Percentiles rank a stretch among this genome's conserved stretches.
Evolutionary conservation across 1,284 basidiomycete species (phyloP).

Genomic region (Trichosporon asahii): DNA sequence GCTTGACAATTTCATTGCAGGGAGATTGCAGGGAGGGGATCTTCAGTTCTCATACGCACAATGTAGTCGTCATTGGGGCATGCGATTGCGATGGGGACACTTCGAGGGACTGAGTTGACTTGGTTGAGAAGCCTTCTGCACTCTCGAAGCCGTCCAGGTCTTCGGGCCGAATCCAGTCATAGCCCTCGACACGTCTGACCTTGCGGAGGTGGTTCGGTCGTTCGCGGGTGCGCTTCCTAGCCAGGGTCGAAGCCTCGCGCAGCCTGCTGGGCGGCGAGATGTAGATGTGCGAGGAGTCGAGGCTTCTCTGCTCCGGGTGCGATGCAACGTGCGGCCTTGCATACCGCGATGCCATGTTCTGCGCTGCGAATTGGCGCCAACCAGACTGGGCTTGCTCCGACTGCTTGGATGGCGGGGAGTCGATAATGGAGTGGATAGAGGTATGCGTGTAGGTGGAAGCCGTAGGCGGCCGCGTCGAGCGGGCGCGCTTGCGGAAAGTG

Average conservation of each 20-base stretch:
- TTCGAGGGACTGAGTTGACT: not conserved
- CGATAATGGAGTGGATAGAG: not conserved
- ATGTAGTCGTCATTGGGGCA: not conserved
- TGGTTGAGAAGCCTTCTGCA: not conserved
- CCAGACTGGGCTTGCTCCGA: not conserved
- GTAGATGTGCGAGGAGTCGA: not conserved
- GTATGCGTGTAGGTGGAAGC: not conserved
- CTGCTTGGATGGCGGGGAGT: not conserved
- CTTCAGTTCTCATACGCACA: slow-evolving; percentile 3
- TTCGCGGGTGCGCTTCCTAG: not conserved
- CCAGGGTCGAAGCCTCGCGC: not conserved
- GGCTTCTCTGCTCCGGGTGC: not conserved
- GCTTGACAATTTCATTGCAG: slow-evolving; percentile 1
- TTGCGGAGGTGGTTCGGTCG: slow-evolving; percentile 2
- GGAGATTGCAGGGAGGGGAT: not conserved
- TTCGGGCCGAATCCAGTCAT: slow-evolving; percentile 6
- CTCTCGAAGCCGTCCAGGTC: slow-evolving; percentile 14
- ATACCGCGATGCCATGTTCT: not conserved
- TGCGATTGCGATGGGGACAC: not conserved
- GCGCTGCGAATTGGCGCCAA: slow-evolving; percentile 2
- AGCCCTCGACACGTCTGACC: slow-evolving; percentile 6
- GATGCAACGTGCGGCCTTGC: not conserved
- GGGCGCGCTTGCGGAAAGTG: not conserved
- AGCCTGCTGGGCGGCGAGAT: not conserved
- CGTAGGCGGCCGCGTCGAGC: slow-evolving; percentile 1